Conservation (phyloP, 306 rosid species). For the Amphicarpaea edgeworthii region DNA sequence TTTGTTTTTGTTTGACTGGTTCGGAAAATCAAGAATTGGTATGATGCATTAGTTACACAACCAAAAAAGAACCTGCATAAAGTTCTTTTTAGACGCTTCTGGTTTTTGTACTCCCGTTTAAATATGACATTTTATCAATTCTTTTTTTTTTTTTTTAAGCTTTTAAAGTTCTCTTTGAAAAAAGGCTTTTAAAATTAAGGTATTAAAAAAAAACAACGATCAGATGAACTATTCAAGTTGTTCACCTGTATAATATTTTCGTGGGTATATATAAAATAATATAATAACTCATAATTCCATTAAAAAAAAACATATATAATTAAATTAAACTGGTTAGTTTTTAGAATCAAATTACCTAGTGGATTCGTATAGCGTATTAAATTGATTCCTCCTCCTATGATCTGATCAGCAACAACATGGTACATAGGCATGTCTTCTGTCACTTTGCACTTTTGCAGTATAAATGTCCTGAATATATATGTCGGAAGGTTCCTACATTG, state of each 20-base stretch:
- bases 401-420: no score
- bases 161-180: background rate
- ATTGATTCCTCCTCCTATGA: background rate
- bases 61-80: background rate
- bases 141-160: background rate
- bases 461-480: background rate
- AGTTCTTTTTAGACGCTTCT: background rate
- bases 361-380: background rate
- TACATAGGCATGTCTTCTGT: background rate
- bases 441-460: constrained; percentile 7
- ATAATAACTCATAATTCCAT: no score
- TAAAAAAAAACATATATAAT: background rate
- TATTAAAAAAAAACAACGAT: background rate
- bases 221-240: background rate
- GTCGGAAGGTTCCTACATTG: background rate
- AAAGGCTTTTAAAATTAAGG: background rate
- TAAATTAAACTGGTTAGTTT: background rate
- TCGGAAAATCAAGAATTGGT: background rate
- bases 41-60: background rate
- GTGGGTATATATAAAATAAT: no score
- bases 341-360: background rate
- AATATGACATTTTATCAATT: background rate
- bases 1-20: background rate
- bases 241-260: no score
- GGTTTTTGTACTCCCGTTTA: background rate